Evolutionary conservation across 805 yeast genomes (phyloP).

Genomic region (Komagataella ulmi): DNA sequence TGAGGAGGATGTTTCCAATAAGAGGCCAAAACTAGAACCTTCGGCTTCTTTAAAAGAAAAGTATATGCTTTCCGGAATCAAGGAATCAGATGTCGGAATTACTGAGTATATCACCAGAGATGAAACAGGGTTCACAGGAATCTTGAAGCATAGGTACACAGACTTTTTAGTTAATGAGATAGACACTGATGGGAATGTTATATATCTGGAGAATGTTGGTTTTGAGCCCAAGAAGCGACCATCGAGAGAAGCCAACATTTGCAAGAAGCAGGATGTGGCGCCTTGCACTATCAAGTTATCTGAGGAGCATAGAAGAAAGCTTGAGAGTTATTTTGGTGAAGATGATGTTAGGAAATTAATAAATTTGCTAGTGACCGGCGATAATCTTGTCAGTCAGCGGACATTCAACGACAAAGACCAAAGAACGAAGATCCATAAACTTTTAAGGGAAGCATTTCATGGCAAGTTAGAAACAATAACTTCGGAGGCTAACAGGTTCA

Average conservation of each 20-base stretch:
- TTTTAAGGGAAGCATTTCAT: conserved; percentile 60
- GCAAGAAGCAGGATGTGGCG: conserved; percentile 11
- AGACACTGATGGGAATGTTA: conserved; percentile 49
- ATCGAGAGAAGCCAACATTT: conserved; percentile 19
- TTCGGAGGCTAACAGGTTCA: conserved; percentile 50
- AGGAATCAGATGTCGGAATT: conserved; percentile 81
- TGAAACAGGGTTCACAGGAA: conserved; percentile 59
- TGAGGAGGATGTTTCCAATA: neutral
- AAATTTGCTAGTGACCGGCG: conserved; percentile 38
- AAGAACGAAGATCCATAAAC: conserved; percentile 72
- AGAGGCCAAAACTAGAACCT: neutral
- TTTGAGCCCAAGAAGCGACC: conserved; percentile 21
- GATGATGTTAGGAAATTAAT: conserved; percentile 43
- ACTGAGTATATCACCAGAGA: conserved; percentile 47
- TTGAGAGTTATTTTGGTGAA: conserved; percentile 44
- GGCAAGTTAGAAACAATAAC: conserved; percentile 73
- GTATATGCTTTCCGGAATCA: conserved; percentile 24
- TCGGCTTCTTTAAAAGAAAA: neutral
- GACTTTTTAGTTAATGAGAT: conserved; percentile 93
- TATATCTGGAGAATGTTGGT: conserved; percentile 69
- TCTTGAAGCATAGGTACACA: conserved; percentile 77
- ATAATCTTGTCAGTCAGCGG: conserved; percentile 42
- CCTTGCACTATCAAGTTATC: conserved; percentile 12
- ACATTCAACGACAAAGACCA: conserved; percentile 50
- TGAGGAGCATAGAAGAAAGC: conserved; percentile 29